Conservation (phyloP, 768 basidiomycete genomes). For the Naganishia friedmannii region DNA sequence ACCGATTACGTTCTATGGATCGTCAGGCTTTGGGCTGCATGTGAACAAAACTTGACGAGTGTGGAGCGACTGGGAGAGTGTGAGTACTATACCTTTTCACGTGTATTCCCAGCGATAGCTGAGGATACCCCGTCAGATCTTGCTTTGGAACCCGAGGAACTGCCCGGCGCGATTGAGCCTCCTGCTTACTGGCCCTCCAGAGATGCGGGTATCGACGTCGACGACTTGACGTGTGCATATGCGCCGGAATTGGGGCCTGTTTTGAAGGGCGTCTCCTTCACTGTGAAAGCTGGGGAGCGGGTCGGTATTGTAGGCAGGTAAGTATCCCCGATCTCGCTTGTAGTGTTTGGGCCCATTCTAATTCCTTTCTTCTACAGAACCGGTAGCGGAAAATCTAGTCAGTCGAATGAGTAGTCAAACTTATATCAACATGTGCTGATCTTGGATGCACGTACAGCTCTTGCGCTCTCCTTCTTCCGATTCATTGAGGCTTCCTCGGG, state of each 20-base stretch:
- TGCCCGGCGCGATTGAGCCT: conserved; percentile 45
- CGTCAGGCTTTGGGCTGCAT: conserved; percentile 51
- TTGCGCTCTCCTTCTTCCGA: conserved; percentile 55
- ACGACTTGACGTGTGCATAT: conserved; percentile 50
- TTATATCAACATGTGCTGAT: background rate
- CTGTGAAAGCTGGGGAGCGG: conserved; percentile 52
- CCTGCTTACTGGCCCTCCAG: conserved; percentile 54
- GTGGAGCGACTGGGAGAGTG: conserved; percentile 56
- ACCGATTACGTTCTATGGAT: conserved; percentile 55
- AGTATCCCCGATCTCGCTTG: background rate
- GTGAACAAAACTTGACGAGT: conserved; percentile 39
- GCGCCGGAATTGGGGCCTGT: conserved; percentile 52
- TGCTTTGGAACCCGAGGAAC: conserved; percentile 49
- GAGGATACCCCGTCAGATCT: conserved; percentile 37
- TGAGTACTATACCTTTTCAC: conserved; percentile 29
- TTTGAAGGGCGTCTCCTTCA: conserved; percentile 52
- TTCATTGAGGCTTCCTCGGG: conserved; percentile 53
- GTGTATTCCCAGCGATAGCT: conserved; percentile 1
- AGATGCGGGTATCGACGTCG: conserved; percentile 50
- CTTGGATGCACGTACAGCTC: conserved; percentile 36
- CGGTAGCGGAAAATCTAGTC: conserved; percentile 33
- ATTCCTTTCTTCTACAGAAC: conserved; percentile 24
- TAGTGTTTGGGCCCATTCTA: conserved; percentile 37
- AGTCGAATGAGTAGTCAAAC: background rate
- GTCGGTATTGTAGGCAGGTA: conserved; percentile 52